Evolutionary conservation across 1,284 basidiomycete species (phyloP).

Genomic region (Ustilago crameri): DNA sequence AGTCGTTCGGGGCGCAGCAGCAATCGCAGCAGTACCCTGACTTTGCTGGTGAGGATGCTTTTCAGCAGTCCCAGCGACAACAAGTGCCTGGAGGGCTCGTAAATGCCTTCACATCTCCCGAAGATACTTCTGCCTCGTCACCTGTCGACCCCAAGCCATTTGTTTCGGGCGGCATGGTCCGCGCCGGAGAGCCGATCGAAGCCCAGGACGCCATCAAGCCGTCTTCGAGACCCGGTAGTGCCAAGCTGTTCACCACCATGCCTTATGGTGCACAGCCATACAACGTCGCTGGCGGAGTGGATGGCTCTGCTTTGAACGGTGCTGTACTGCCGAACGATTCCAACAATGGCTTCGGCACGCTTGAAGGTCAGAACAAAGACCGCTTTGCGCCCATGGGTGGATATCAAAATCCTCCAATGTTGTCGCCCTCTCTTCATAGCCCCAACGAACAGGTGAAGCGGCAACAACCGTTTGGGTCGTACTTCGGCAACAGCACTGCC

Average conservation of each 20-base stretch:
- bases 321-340: constrained; percentile 9
- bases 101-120: constrained; percentile 37
- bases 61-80: constrained; percentile 20
- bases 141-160: constrained; percentile 18
- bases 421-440: constrained; percentile 18
- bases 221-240: constrained; percentile 23
- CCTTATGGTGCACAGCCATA: constrained; percentile 22
- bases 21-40: constrained; percentile 24
- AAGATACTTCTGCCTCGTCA: constrained; percentile 21
- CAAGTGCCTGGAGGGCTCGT: constrained; percentile 38
- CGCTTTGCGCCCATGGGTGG: constrained; percentile 20
- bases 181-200: constrained; percentile 4
- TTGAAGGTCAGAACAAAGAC: constrained; percentile 16
- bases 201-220: constrained; percentile 13
- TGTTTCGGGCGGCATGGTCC: constrained; percentile 5
- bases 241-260: constrained; percentile 13
- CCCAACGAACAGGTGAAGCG: constrained; percentile 14
- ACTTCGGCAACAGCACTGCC: constrained; percentile 20
- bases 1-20: constrained; percentile 15
- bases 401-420: constrained; percentile 17
- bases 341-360: constrained; percentile 4
- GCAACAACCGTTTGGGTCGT: constrained; percentile 22
- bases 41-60: constrained; percentile 22
- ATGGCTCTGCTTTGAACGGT: constrained; percentile 3
- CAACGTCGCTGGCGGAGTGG: constrained; percentile 7